Percentiles rank a stretch among this genome's conserved stretches.
Conservation (phyloP, 352 stramenopile species). For the Pythium scleroteichum region DNA sequence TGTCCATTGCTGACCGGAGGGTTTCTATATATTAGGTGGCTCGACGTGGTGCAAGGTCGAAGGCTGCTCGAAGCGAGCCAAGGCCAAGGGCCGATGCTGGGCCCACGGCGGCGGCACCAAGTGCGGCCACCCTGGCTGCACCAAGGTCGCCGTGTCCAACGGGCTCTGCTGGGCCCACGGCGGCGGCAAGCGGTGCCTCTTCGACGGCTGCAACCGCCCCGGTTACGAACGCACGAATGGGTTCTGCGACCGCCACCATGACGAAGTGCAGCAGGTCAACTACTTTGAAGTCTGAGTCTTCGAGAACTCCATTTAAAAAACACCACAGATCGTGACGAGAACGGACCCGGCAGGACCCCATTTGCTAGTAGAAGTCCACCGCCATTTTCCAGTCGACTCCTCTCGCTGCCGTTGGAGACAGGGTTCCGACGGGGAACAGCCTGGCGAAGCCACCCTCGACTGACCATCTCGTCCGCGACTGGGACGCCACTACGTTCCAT, state of each 20-base stretch:
- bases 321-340: neutral
- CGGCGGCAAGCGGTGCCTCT: conserved; percentile 36
- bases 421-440: neutral
- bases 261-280: conserved; percentile 26
- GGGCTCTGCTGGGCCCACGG: conserved; percentile 40
- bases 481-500: too few species aligned
- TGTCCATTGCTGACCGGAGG: neutral
- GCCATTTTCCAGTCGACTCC: neutral
- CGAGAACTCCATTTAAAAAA: neutral
- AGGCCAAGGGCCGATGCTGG: conserved; percentile 29
- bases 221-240: conserved; percentile 38
- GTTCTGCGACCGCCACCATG: conserved; percentile 34
- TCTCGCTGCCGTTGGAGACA: neutral
- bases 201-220: conserved; percentile 36
- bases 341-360: too few species aligned
- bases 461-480: too few species aligned
- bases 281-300: conserved; percentile 29
- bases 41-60: conserved; percentile 29
- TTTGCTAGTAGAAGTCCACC: too few species aligned
- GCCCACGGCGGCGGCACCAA: conserved; percentile 31
- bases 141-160: conserved; percentile 32
- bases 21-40: conserved; percentile 14
- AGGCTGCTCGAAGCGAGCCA: conserved; percentile 27
- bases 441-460: too few species aligned
- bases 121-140: conserved; percentile 28